Conservation (phyloP, 2,329 filamentous ascomycete species). For the Aspergillus terreus region DNA sequence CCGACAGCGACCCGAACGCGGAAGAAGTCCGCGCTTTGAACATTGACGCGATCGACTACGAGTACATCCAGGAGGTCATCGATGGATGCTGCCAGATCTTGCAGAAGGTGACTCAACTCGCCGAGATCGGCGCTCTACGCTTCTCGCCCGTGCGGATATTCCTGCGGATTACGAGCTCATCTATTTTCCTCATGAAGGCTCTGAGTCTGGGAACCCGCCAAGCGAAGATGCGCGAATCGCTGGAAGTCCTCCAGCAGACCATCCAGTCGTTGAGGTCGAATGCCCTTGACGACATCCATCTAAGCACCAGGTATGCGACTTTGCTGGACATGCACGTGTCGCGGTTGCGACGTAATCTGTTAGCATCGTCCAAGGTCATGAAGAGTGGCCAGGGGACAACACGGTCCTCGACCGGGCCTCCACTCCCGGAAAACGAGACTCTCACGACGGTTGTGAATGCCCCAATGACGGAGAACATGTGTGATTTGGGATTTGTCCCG, state of each 20-base stretch:
- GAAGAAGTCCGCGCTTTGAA: constrained; percentile 40
- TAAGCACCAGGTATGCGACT: constrained; percentile 50
- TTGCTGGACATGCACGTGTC: constrained; percentile 46
- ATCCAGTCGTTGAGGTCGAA: constrained; percentile 49
- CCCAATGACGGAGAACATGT: constrained; percentile 22
- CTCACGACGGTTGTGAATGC: constrained; percentile 16
- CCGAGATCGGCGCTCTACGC: constrained; percentile 44
- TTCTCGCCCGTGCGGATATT: constrained; percentile 54
- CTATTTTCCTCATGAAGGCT: constrained; percentile 53
- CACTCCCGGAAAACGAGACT: constrained; percentile 21
- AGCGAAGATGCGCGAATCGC: constrained; percentile 46
- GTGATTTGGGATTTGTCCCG: constrained; percentile 27
- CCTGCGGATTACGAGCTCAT: constrained; percentile 52
- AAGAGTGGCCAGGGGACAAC: constrained; percentile 24
- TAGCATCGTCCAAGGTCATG: constrained; percentile 30
- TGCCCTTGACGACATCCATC: constrained; percentile 50
- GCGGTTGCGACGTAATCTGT: constrained; percentile 37
- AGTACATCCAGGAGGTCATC: constrained; percentile 55
- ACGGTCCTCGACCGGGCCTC: constrained; percentile 28
- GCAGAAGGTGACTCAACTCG: constrained; percentile 47
- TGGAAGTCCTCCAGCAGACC: constrained; percentile 47
- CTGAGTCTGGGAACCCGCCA: constrained; percentile 49
- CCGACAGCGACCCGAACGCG: constrained; percentile 28
- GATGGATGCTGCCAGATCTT: constrained; percentile 52
- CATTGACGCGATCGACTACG: constrained; percentile 50